phyloP scores from a whole-genome alignment of 257 asterid species.

The Solanum pinnatisectum region DNA sequence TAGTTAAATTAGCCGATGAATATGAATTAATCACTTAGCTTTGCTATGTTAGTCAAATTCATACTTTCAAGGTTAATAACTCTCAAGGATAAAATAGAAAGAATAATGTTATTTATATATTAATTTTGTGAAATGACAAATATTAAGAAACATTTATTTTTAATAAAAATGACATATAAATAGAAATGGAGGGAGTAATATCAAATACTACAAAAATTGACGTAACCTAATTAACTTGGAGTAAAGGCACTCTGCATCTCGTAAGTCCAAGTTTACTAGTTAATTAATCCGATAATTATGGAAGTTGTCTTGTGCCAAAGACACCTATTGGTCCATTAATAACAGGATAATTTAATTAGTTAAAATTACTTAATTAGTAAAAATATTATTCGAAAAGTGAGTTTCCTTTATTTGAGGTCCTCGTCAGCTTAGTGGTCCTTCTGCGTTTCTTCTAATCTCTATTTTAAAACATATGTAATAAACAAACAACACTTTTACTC shows the following conservation, averaged over 20 bases:
- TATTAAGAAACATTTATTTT: too few relatives aligned
- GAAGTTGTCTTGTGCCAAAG: not conserved
- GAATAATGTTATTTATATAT: too few relatives aligned
- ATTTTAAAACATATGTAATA: not conserved
- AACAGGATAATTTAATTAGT: not conserved
- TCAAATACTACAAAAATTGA: not conserved
- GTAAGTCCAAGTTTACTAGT: not conserved
- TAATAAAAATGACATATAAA: too few relatives aligned
- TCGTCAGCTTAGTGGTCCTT: not conserved
- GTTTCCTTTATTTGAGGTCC: not conserved
- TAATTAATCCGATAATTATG: not conserved
- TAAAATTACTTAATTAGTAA: not conserved
- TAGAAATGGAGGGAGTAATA: not conserved
- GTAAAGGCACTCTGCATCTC: not conserved
- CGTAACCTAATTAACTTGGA: not conserved
- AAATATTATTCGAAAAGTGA: not conserved
- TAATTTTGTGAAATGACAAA: too few relatives aligned
- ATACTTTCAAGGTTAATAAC: too few relatives aligned
- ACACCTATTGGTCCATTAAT: not conserved
- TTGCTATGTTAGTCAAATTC: too few relatives aligned
- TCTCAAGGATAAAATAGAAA: too few relatives aligned
- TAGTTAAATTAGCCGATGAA: too few relatives aligned
- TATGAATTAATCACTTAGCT: too few relatives aligned
- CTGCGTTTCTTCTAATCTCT: not conserved
- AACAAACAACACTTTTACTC: not conserved